Evolutionary conservation across 495 filamentous ascomycete genomes (phyloP).

Genomic region (Talaromyces thailandensis): DNA sequence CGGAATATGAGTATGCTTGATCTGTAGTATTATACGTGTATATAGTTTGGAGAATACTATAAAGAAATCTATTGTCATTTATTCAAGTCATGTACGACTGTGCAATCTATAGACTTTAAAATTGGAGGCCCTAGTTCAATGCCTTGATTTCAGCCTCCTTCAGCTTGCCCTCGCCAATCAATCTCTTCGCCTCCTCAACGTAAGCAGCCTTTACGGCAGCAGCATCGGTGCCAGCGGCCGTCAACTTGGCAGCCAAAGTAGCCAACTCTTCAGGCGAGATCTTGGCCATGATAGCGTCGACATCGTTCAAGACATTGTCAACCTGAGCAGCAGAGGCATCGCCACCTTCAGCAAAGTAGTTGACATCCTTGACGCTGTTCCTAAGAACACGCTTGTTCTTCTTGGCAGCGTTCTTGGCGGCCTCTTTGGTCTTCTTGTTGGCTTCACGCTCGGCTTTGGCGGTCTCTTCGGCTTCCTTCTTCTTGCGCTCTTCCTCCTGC

Average conservation of each 20-base stretch:
- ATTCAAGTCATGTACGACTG: neutral
- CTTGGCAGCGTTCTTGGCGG: constrained; percentile 94
- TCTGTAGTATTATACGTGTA: neutral
- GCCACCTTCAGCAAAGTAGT: constrained; percentile 64
- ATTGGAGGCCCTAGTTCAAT: constrained; percentile 30
- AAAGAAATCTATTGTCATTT: neutral
- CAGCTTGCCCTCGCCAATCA: constrained; percentile 70
- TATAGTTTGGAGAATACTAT: neutral
- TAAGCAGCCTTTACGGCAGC: constrained; percentile 58
- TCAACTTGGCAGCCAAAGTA: constrained; percentile 65
- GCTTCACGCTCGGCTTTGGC: constrained; percentile 75
- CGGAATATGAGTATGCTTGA: constrained; percentile 4
- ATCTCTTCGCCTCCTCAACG: constrained; percentile 60
- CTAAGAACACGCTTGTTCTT: constrained; percentile 98
- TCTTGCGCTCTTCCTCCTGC: constrained; percentile 65
- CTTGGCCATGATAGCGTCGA: constrained; percentile 83
- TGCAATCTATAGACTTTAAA: neutral
- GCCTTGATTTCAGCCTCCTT: constrained; percentile 65
- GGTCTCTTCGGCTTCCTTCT: constrained; percentile 75
- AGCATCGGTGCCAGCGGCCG: constrained; percentile 42
- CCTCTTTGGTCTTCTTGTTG: constrained; percentile 95
- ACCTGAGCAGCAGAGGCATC: constrained; percentile 64
- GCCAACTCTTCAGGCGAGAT: constrained; percentile 84
- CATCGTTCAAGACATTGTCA: constrained; percentile 73
- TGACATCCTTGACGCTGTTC: constrained; percentile 85